Evolutionary conservation across 306 rosid genomes (phyloP).

Genomic region (Echinosophora koreensis): DNA sequence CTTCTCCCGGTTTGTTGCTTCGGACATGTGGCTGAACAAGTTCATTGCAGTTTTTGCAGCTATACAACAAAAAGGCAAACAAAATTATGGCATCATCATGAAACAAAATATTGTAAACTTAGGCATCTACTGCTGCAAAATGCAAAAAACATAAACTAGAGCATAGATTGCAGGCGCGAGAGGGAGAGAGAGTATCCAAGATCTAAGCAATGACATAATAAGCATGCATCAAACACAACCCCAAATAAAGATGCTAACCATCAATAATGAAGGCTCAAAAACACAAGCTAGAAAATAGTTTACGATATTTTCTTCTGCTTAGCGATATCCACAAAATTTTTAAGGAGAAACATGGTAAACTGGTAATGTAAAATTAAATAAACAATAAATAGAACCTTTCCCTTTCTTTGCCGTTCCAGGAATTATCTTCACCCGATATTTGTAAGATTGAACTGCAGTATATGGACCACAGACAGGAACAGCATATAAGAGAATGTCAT

Average conservation of each 20-base stretch:
- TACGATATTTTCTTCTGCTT: neutral
- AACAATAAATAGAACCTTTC: slow-evolving; percentile 64
- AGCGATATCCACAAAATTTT: neutral
- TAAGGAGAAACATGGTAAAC: slow-evolving; percentile 28
- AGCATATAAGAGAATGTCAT: slow-evolving; percentile 86
- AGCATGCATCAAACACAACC: neutral
- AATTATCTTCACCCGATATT: slow-evolving; percentile 90
- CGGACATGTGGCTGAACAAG: slow-evolving; percentile 93
- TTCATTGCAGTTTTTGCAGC: slow-evolving; percentile 96
- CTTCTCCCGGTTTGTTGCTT: slow-evolving; percentile 83
- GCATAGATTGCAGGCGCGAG: neutral
- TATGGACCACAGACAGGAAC: slow-evolving; percentile 98
- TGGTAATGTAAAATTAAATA: slow-evolving; percentile 18
- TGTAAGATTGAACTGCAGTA: slow-evolving; percentile 83
- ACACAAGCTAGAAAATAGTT: neutral
- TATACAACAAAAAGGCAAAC: slow-evolving; percentile 23
- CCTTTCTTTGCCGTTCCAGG: slow-evolving; percentile 94
- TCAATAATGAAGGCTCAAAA: slow-evolving; percentile 1
- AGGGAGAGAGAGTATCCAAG: neutral
- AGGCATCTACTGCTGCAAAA: neutral
- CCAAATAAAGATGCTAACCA: neutral
- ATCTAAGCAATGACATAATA: neutral
- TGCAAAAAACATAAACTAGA: slow-evolving; percentile 21
- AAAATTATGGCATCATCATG: slow-evolving; percentile 20
- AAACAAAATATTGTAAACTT: slow-evolving; percentile 16